phyloP scores from a whole-genome alignment of 441 rosid genomes.

The Euphorbia neoarborescens region DNA sequence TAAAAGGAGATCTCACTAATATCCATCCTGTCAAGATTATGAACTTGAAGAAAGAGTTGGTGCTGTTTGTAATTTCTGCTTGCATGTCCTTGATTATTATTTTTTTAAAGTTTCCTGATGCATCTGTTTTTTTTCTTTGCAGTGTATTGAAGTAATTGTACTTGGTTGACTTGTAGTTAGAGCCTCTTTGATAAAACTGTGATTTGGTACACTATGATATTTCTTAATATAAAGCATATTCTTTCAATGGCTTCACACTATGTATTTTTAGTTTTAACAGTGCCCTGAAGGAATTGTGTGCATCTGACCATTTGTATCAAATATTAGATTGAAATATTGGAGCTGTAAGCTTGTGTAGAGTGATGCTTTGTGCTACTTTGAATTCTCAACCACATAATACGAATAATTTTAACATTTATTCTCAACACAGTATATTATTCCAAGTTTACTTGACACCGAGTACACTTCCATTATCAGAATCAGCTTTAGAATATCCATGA shows the following conservation, averaged over 20 bases:
- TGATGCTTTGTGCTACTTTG: not conserved
- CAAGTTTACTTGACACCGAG: not conserved
- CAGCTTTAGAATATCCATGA: slow-evolving; percentile 2
- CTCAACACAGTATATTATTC: not conserved
- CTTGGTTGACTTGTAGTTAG: slow-evolving; percentile 10
- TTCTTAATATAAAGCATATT: not conserved
- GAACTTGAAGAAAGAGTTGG: not conserved
- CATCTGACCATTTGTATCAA: not conserved
- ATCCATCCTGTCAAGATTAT: not conserved
- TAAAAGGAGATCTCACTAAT: not conserved
- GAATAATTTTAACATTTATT: not conserved
- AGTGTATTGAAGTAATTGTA: slow-evolving; percentile 23
- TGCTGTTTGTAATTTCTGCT: not conserved
- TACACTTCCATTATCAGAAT: not conserved
- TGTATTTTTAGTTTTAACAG: not conserved
- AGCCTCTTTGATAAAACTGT: not conserved
- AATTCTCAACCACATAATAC: no score
- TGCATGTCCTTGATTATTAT: not conserved
- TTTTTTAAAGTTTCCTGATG: no score
- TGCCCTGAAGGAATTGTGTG: not conserved
- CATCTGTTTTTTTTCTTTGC: slow-evolving; percentile 13
- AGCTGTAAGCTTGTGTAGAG: not conserved
- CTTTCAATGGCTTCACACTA: not conserved
- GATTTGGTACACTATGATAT: not conserved
- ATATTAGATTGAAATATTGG: slow-evolving; percentile 5